These are phyloP conservation scores for Metschnikowia lochheadii DNA, from an alignment of 805 yeast genomes.

Conservation along the genomic window DNA sequence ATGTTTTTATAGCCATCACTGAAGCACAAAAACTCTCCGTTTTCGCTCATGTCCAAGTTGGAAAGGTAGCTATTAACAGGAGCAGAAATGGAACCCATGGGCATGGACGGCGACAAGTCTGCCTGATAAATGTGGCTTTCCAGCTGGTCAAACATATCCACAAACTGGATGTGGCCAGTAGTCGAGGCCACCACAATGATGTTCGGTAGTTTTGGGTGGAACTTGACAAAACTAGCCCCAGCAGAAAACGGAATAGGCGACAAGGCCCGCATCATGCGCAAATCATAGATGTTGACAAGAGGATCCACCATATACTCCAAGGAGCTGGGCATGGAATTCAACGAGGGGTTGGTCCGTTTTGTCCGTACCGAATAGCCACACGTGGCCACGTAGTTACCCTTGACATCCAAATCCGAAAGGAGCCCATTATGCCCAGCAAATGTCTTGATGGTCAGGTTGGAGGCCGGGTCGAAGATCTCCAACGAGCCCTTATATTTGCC, in stretches of 20 bases:
- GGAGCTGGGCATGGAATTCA: constrained; percentile 6
- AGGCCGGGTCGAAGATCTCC: constrained; percentile 58
- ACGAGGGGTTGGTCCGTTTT: constrained; percentile 35
- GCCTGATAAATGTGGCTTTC: constrained; percentile 64
- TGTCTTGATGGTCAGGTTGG: constrained; percentile 44
- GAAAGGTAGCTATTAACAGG: constrained; percentile 31
- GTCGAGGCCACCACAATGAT: constrained; percentile 70
- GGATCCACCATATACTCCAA: constrained; percentile 55
- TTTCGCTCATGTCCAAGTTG: constrained; percentile 51
- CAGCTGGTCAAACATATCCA: constrained; percentile 79
- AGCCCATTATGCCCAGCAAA: constrained; percentile 60
- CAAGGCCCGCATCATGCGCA: constrained; percentile 63
- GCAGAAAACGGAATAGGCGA: constrained; percentile 85
- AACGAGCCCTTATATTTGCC: constrained; percentile 59
- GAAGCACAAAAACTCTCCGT: constrained; percentile 76
- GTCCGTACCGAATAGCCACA: constrained; percentile 75
- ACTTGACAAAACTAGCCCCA: constrained; percentile 78
- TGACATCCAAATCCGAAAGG: constrained; percentile 59
- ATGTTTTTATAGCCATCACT: constrained; percentile 59
- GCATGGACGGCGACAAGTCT: constrained; percentile 32
- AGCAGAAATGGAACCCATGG: constrained; percentile 5
- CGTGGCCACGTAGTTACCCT: constrained; percentile 65
- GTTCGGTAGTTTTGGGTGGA: constrained; percentile 85
- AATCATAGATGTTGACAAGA: constrained; percentile 75
- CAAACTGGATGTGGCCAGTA: constrained; percentile 78